Conservation (phyloP, 371 early-diverging fungal species). For the Massospora cicadina region DNA sequence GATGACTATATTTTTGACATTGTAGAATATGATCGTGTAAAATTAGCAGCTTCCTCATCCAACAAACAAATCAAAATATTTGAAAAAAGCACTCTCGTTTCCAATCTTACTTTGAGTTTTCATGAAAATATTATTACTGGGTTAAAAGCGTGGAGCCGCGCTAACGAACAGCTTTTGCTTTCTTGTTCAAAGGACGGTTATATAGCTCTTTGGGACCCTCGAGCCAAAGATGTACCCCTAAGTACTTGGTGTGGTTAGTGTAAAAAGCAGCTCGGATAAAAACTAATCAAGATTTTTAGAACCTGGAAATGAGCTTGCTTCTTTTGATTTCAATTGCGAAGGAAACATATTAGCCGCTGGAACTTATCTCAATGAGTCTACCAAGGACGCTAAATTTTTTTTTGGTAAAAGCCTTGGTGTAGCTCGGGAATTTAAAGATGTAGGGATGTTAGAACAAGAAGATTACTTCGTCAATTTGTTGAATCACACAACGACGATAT, state of each 20-base stretch:
- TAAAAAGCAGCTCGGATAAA: constrained; percentile 12
- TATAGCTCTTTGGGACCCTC: constrained; percentile 51
- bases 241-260: constrained; percentile 15
- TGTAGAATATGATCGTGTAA: background rate
- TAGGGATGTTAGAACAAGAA: constrained; percentile 26
- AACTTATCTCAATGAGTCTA: constrained; percentile 12
- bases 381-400: constrained; percentile 39
- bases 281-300: background rate
- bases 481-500: constrained; percentile 85
- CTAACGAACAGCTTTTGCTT: constrained; percentile 29
- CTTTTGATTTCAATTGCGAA: constrained; percentile 51
- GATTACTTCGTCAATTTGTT: constrained; percentile 31
- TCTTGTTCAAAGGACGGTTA: constrained; percentile 41
- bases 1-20: background rate
- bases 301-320: constrained; percentile 40
- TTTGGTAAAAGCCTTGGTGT: too few relatives aligned
- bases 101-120: constrained; percentile 16
- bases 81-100: background rate
- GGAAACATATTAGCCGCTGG: constrained; percentile 27
- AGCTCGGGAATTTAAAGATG: constrained; percentile 14
- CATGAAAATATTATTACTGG: constrained; percentile 38
- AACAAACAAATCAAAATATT: constrained; percentile 1
- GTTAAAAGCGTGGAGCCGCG: constrained; percentile 27
- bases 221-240: constrained; percentile 23
- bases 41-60: background rate